Base-by-base conservation (phyloP, 108 stramenopile genomes). In the Schizochytrium sp. region DNA sequence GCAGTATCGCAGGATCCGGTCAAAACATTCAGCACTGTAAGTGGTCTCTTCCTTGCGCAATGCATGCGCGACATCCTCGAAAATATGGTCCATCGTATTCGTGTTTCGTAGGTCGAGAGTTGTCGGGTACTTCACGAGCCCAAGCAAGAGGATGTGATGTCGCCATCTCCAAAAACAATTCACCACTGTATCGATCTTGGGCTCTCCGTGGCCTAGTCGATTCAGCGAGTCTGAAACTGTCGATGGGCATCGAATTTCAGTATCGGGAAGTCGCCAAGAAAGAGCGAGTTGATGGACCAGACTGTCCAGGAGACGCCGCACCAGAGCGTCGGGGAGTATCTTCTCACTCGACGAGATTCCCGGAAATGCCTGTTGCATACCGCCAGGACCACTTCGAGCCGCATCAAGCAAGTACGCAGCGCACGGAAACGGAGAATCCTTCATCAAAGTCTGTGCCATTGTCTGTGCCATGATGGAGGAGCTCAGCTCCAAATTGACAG, bases 401-500 rank as follows among this genome's bases (percentile, higher is more conserved):
- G 76, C 76, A 34, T 12, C 76, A 4, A 83, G 51, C 76, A 83
- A 53, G 48, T 83, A 12, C 1, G 76, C 45, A 12, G 76, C 12
- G 51, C 76, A 83, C n/a, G 76, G 76, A 34, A 83, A 83, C 51
- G 10, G 76, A 28, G 76, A 4, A 21, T 53, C 3, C 18, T 83
- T 83, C 51, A 16, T 12, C 76, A 21, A 10, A 0, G 76, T 34
- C 19, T 23, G 76, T 23, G 76, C 76, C 12, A 83, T 55, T 5
- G 76, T 53, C 51, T 83, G 76, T 0, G 76, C 76, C 76, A 83
- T 83, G 19, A 83, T 83, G 19, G 76, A 83, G 76, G 76, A 83
- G 76, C 76, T 83, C 76, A 21, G 76, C 76, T 83, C 76, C 4
- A 23, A 12, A 23, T 83, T 83, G 76, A 83, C 23, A 34, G 18